Base-by-base conservation (phyloP, 352 stramenopile genomes). In the Phytophthora megakarya region DNA sequence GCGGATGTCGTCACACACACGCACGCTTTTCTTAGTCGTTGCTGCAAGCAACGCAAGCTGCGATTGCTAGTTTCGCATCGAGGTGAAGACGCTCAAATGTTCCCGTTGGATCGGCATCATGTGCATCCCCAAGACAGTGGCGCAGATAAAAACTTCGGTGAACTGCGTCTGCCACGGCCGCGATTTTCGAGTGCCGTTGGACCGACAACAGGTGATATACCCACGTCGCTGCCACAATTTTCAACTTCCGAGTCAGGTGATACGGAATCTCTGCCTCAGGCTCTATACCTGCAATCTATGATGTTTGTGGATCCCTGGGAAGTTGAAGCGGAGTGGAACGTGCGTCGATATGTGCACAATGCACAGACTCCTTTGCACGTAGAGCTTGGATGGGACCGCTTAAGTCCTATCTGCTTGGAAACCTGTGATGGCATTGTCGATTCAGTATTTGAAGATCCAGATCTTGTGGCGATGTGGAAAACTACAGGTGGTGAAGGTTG, bases 281-380 rank as follows among this genome's bases (percentile, higher is more conserved):
- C 56, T 5, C 60, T 72, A 16, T 67, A 61, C 30, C 50, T 77
- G 42, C 75, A 92, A 47, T 79, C 83, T 15, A 89, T 95, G 65
- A 89, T 91, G 79, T 92, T 95, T 67, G 86, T 95, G 18, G 72
- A 90, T 46, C 80, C 82, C 16, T 95, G 86, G 86, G 84, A 95
- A 72, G 76, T 91, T 45, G 86, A 95, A 35, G 86, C 86, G 1
- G 73, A 86, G 33, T 54, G 52, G 52, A 95, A 86, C 61, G 69
- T 83, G 12, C 68, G 71, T 9, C 67, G 60, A 3, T 93, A 90
- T 48, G 89, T 95, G 75, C 78, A 92, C 51, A 70, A 71, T 40
- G 58, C 56, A 37, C 46, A 73, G 15, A 47, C 65, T 18, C 71
- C 82, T 19, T 50, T 80, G 0, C 80, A 89, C 42, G 67, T 95